Evolutionary conservation across 2,329 filamentous ascomycete genomes (phyloP).

Genomic region (Neonectria hederae): DNA sequence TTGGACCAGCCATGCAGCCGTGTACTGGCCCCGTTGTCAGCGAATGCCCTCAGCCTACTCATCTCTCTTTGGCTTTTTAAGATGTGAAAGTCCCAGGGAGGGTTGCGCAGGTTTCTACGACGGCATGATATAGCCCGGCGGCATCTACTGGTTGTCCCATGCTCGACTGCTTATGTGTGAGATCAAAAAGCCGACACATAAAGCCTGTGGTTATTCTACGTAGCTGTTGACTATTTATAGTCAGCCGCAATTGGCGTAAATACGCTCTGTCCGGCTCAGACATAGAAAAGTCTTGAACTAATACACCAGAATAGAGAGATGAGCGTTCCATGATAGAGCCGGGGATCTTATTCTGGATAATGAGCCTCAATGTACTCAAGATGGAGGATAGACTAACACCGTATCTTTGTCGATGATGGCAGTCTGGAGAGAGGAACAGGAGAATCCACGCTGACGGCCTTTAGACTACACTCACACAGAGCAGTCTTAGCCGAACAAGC

Average conservation of each 20-base stretch:
- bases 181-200: not conserved
- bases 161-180: not conserved
- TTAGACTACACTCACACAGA: not conserved
- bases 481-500: not conserved
- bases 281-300: not conserved
- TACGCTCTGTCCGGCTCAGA: not conserved
- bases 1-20: too few species aligned
- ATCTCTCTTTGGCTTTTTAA: not conserved
- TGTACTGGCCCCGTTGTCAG: not conserved
- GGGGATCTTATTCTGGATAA: not conserved
- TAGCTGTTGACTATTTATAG: not conserved
- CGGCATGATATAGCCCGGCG: not conserved
- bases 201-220: not conserved
- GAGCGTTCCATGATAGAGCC: not conserved
- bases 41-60: not conserved
- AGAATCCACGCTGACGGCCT: too few species aligned
- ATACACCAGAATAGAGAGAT: not conserved
- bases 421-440: not conserved
- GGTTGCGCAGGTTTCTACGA: not conserved
- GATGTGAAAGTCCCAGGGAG: not conserved
- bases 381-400: not conserved
- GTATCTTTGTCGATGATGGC: not conserved
- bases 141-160: not conserved
- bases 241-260: not conserved
- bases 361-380: not conserved